A percentile compares a stretch with the other conserved stretches of the same genome.
phyloP scores from a whole-genome alignment of 2,329 filamentous ascomycete species.

The Fusarium sp. region DNA sequence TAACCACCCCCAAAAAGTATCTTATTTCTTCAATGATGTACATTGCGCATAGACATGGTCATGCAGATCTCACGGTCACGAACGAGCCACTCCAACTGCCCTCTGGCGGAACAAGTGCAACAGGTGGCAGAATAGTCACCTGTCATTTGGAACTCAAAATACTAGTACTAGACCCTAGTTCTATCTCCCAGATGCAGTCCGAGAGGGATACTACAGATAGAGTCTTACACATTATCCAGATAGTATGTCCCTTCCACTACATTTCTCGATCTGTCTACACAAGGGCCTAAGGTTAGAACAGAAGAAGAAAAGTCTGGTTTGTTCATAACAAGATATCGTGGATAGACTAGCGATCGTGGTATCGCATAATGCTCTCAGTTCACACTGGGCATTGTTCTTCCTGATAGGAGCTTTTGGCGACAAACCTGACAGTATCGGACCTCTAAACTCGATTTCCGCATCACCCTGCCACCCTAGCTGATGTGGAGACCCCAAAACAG shows the following conservation, averaged over 20 bases:
- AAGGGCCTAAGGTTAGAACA: background rate
- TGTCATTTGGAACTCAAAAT: background rate
- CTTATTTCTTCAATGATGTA: too few relatives aligned
- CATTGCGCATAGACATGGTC: too few relatives aligned
- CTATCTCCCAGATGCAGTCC: background rate
- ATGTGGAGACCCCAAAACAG: constrained; percentile 25
- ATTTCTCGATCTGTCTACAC: background rate
- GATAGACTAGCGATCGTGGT: too few relatives aligned
- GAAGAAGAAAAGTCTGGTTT: background rate
- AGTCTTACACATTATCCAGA: background rate
- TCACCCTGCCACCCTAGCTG: constrained; percentile 26
- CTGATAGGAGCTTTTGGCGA: background rate
- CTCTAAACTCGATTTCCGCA: constrained; percentile 15
- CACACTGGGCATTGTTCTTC: background rate
- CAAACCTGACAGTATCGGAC: background rate
- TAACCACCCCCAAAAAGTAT: too few relatives aligned
- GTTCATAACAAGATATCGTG: background rate
- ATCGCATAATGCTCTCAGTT: background rate
- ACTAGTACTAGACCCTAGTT: background rate
- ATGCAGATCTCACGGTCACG: too few relatives aligned
- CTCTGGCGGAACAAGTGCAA: too few relatives aligned
- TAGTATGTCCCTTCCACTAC: background rate
- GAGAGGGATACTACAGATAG: background rate
- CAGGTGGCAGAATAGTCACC: background rate
- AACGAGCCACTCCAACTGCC: too few relatives aligned